Conservation (phyloP, 164 flowering plant genomes). For the grape (Vitis vinifera) region DNA sequence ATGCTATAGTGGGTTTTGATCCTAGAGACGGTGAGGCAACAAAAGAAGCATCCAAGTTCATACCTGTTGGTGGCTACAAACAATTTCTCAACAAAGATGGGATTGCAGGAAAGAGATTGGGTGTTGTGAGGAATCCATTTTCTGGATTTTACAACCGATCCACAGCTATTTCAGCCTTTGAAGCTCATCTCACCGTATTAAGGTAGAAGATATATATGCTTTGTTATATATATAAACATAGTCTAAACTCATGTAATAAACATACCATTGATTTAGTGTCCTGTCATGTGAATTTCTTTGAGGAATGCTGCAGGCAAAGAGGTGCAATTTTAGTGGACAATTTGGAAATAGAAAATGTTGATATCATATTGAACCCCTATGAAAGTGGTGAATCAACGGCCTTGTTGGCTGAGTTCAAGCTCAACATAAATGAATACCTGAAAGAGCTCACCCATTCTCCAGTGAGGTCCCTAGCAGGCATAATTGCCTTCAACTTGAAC, state of each 20-base stretch:
- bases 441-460: slow-evolving; percentile 27
- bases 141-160: slow-evolving; percentile 10
- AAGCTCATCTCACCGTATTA: slow-evolving; percentile 32
- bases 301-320: slow-evolving; percentile 16
- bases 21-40: slow-evolving; percentile 49
- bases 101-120: slow-evolving; percentile 61
- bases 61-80: slow-evolving; percentile 66
- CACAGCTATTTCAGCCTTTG: slow-evolving; percentile 19
- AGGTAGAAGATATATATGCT: slow-evolving; percentile 19
- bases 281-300: not conserved
- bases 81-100: slow-evolving; percentile 58
- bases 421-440: slow-evolving; percentile 27
- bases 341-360: slow-evolving; percentile 29
- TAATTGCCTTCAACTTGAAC: slow-evolving; percentile 32
- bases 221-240: too few species aligned
- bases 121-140: slow-evolving; percentile 33
- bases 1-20: slow-evolving; percentile 68
- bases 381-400: slow-evolving; percentile 21
- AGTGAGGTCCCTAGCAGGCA: slow-evolving; percentile 36
- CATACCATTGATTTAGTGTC: too few species aligned
- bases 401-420: slow-evolving; percentile 34
- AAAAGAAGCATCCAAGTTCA: slow-evolving; percentile 32
- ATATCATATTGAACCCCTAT: slow-evolving; percentile 8
- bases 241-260: too few species aligned
- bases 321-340: slow-evolving; percentile 45